Evolutionary conservation across 371 early-diverging fungal species (phyloP).

Genomic region (Gilbertella persicaria): DNA sequence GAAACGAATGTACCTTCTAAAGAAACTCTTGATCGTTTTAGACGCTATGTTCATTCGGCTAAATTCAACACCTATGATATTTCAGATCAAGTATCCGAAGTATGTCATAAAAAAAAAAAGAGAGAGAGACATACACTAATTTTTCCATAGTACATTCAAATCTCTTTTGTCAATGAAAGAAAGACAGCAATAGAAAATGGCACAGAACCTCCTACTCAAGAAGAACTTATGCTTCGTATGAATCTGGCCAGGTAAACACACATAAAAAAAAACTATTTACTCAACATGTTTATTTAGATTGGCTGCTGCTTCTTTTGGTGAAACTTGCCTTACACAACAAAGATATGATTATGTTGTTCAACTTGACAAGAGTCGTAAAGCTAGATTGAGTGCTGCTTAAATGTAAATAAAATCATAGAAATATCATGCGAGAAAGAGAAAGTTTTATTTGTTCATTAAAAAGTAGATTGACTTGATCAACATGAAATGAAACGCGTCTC

Average conservation of each 20-base stretch:
- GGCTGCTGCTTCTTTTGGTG: conserved; percentile 45
- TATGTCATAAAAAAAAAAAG: conserved; percentile 13
- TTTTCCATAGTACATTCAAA: conserved; percentile 54
- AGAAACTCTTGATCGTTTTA: conserved; percentile 42
- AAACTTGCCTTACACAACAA: conserved; percentile 30
- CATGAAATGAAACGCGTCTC: no score
- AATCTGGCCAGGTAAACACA: conserved; percentile 25
- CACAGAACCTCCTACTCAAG: conserved; percentile 36
- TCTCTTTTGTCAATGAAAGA: conserved; percentile 54
- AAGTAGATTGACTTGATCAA: no score
- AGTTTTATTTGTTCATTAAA: no score
- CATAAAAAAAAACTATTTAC: not conserved
- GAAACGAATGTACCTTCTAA: conserved; percentile 16
- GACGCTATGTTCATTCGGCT: conserved; percentile 51
- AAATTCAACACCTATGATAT: conserved; percentile 51
- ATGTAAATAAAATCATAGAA: not conserved
- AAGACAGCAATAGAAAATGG: conserved; percentile 45
- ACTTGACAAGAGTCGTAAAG: conserved; percentile 29
- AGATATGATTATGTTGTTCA: conserved; percentile 37
- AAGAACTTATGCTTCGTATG: conserved; percentile 51
- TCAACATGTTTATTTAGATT: conserved; percentile 17
- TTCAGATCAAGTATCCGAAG: conserved; percentile 57
- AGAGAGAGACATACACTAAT: not conserved
- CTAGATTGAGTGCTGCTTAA: no score
- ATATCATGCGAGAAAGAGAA: no score